These are phyloP conservation scores for Petasospora fabianii DNA, from an alignment of 1,139 yeast species.

Conservation along the genomic window DNA sequence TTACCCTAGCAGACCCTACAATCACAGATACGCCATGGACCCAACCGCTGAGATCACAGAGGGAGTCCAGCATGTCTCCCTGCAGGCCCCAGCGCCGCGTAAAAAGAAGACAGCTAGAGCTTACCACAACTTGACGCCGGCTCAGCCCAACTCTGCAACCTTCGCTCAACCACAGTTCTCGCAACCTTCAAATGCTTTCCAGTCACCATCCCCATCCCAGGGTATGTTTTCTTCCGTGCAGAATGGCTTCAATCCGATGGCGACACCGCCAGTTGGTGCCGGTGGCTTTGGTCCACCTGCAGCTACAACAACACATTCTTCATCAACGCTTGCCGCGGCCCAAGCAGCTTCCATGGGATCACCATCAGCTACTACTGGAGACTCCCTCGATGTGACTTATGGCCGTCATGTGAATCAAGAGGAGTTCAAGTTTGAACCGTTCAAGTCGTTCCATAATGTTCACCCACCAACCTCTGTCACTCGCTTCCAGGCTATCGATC, in stretches of 20 bases:
- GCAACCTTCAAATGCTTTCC: not conserved
- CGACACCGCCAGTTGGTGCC: conserved; percentile 6
- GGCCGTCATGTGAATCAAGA: conserved; percentile 17
- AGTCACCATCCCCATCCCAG: not conserved
- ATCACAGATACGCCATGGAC: conserved; percentile 6
- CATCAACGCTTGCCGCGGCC: conserved; percentile 3
- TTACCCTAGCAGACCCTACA: not conserved
- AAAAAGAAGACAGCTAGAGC: conserved; percentile 47
- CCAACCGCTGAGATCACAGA: conserved; percentile 6
- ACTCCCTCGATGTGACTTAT: conserved; percentile 20
- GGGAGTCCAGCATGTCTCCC: conserved; percentile 13
- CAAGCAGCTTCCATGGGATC: not conserved
- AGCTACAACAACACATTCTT: not conserved
- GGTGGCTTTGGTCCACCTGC: too few relatives aligned
- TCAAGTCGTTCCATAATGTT: conserved; percentile 24
- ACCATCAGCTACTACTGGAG: conserved; percentile 5
- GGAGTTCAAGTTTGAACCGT: conserved; percentile 18
- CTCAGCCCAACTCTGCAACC: conserved; percentile 1
- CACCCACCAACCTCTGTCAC: conserved; percentile 73
- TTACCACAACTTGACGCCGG: conserved; percentile 32
- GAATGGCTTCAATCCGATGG: too few relatives aligned
- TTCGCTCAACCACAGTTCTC: conserved; percentile 2
- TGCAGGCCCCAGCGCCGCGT: conserved; percentile 12
- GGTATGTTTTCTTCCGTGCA: too few relatives aligned
- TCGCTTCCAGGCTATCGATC: conserved; percentile 67